Conservation (phyloP, 805 yeast genomes). For the Candida tibetensis region DNA sequence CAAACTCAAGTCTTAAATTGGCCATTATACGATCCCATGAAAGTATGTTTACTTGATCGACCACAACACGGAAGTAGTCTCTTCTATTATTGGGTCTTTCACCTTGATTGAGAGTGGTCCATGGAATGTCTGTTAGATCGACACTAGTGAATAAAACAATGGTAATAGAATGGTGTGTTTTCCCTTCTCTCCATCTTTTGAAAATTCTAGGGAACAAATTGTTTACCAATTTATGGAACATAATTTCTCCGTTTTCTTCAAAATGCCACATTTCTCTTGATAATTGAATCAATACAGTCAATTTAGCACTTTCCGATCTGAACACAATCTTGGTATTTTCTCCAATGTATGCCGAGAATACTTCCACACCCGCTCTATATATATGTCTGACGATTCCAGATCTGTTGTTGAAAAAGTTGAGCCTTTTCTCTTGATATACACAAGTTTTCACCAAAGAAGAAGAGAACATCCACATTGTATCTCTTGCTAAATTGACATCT, state of each 20-base stretch:
- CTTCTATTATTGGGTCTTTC: slow-evolving; percentile 64
- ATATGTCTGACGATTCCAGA: slow-evolving; percentile 64
- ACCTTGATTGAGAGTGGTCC: slow-evolving; percentile 64
- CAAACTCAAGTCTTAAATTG: slow-evolving; percentile 77
- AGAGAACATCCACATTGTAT: slow-evolving; percentile 89
- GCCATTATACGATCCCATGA: slow-evolving; percentile 94
- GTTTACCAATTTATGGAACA: slow-evolving; percentile 88
- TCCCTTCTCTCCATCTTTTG: slow-evolving; percentile 79
- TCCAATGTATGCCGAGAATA: slow-evolving; percentile 75
- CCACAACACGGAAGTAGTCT: slow-evolving; percentile 90
- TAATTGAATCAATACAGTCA: slow-evolving; percentile 80
- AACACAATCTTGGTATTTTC: slow-evolving; percentile 74
- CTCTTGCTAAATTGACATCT: slow-evolving; percentile 79
- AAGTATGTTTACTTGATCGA: slow-evolving; percentile 85
- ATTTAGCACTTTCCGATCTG: slow-evolving; percentile 85
- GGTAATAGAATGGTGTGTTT: slow-evolving; percentile 87
- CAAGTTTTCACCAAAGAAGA: slow-evolving; percentile 60
- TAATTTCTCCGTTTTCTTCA: slow-evolving; percentile 92
- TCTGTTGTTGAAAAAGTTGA: slow-evolving; percentile 59
- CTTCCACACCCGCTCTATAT: slow-evolving; percentile 63
- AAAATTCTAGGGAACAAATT: slow-evolving; percentile 89
- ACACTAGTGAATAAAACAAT: slow-evolving; percentile 85
- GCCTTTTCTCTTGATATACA: slow-evolving; percentile 61
- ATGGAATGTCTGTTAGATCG: slow-evolving; percentile 52
- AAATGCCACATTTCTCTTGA: slow-evolving; percentile 98